Conservation (phyloP, 345 rosid genomes). For the Eucalyptus cladocalyx region DNA sequence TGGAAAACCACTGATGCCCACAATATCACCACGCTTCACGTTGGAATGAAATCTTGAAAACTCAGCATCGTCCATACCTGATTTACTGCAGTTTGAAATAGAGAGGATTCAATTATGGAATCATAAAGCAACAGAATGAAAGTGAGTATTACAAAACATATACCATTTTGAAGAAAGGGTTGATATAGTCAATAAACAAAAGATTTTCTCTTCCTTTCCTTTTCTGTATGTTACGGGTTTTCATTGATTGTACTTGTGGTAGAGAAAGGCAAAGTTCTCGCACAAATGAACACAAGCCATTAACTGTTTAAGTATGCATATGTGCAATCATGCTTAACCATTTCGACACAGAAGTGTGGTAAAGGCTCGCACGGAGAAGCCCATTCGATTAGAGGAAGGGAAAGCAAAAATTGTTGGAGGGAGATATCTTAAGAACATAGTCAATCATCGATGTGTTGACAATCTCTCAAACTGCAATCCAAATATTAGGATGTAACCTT, state of each 20-base stretch:
- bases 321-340: not conserved
- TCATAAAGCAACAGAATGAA: not conserved
- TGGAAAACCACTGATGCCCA: conserved; percentile 91
- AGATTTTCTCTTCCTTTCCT: not conserved
- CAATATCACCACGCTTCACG: conserved; percentile 91
- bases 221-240: not conserved
- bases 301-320: not conserved
- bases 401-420: not conserved
- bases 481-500: not conserved
- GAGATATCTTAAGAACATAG: not conserved
- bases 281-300: not conserved
- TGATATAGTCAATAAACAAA: not conserved
- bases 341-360: not conserved
- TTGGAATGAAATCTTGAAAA: conserved; percentile 56
- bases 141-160: not conserved
- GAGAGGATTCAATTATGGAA: not conserved
- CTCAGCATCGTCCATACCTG: conserved; percentile 52
- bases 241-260: not conserved
- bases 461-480: not conserved
- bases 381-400: not conserved
- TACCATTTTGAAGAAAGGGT: not conserved
- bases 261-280: not conserved
- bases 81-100: conserved; percentile 34
- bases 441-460: not conserved
- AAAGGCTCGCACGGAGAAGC: not conserved